phyloP scores from a whole-genome alignment of 1,139 yeast species.

The Ashbya aceris region DNA sequence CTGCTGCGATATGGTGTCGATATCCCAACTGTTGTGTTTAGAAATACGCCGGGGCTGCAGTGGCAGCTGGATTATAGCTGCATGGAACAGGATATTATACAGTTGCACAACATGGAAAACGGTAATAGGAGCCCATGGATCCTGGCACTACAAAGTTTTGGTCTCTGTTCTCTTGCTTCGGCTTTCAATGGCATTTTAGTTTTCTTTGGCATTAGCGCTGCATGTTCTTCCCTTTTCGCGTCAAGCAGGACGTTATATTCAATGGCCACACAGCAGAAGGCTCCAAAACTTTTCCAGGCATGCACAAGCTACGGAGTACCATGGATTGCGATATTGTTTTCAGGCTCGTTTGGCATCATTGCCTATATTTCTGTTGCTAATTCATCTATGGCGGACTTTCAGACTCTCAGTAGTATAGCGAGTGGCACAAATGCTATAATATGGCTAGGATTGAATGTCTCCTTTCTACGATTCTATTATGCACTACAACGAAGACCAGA shows the following conservation, averaged over 20 bases:
- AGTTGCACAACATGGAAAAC: conserved; percentile 40
- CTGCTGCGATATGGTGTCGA: conserved; percentile 37
- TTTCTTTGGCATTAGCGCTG: conserved; percentile 57
- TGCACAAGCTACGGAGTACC: conserved; percentile 69
- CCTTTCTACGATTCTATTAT: conserved; percentile 61
- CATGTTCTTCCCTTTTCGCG: conserved; percentile 33
- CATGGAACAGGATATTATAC: conserved; percentile 13
- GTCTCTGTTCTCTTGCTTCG: conserved; percentile 56
- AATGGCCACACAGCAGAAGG: conserved; percentile 55
- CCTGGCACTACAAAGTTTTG: conserved; percentile 60
- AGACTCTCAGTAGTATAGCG: conserved; percentile 54
- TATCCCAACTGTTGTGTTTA: conserved; percentile 4
- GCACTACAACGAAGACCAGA: conserved; percentile 62
- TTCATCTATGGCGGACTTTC: conserved; percentile 54
- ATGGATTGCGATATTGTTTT: conserved; percentile 53
- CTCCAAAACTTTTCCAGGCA: conserved; percentile 50
- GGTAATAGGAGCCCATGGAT: conserved; percentile 74
- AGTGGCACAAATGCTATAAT: conserved; percentile 70
- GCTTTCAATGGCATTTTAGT: conserved; percentile 61
- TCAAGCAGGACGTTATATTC: conserved; percentile 35
- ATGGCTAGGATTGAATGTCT: conserved; percentile 74
- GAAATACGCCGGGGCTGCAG: conserved; percentile 11
- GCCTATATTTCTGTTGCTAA: conserved; percentile 54
- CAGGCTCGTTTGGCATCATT: conserved; percentile 51
- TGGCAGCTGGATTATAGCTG: conserved; percentile 23